Percentiles rank a stretch among this genome's conserved stretches.
Conservation (phyloP, 2,329 filamentous ascomycete genomes). For the Colletotrichum sublineola region DNA sequence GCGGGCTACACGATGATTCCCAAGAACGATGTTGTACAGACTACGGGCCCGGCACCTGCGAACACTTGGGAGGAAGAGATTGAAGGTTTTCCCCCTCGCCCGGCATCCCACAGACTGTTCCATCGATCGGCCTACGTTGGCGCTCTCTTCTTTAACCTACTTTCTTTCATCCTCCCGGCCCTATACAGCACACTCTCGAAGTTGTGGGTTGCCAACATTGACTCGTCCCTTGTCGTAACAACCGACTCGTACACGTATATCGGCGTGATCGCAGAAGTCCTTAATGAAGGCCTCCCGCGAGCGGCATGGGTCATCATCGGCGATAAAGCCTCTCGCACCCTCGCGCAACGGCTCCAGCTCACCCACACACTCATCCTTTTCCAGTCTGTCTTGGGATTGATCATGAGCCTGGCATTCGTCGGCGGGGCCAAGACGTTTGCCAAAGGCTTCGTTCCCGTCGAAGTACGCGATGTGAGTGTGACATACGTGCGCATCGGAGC, state of each 20-base stretch:
- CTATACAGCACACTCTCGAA: slow-evolving; percentile 77
- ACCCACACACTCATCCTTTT: slow-evolving; percentile 74
- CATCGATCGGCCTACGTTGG: slow-evolving; percentile 60
- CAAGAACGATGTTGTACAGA: neutral
- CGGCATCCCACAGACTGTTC: too few species aligned
- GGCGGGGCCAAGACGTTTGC: slow-evolving; percentile 68
- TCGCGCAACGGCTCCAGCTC: slow-evolving; percentile 66
- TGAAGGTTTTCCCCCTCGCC: too few species aligned
- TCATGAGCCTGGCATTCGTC: slow-evolving; percentile 72
- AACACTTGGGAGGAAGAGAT: too few species aligned
- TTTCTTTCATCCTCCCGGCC: slow-evolving; percentile 74
- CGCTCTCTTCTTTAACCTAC: slow-evolving; percentile 72
- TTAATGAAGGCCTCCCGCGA: slow-evolving; percentile 80
- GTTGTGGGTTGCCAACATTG: slow-evolving; percentile 78
- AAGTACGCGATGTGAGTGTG: slow-evolving; percentile 68
- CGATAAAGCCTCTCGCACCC: slow-evolving; percentile 67
- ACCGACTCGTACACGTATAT: slow-evolving; percentile 80
- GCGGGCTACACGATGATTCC: neutral
- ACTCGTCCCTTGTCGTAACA: slow-evolving; percentile 70
- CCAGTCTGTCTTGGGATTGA: slow-evolving; percentile 63
- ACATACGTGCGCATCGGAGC: slow-evolving; percentile 75
- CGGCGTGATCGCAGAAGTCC: slow-evolving; percentile 72
- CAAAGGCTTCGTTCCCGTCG: slow-evolving; percentile 71
- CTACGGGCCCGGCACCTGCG: too few species aligned
- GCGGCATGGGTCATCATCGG: slow-evolving; percentile 78